Base-by-base conservation (phyloP, 306 rosid genomes). In the Malus sylvestris region DNA sequence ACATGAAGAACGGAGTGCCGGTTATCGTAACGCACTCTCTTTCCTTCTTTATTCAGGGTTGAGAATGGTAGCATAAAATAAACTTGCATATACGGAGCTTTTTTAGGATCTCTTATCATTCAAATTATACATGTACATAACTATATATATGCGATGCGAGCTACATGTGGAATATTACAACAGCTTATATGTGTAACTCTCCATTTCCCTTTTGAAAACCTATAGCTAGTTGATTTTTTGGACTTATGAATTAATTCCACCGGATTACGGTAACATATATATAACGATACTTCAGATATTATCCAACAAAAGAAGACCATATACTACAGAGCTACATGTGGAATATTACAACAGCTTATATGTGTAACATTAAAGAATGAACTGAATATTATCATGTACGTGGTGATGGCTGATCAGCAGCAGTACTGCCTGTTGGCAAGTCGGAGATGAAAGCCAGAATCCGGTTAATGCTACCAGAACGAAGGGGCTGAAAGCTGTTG, bases 381-480 rank as follows among this genome's bases (percentile, higher is more conserved):
- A 59, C 15, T 59, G 32, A n/a, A 22, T 59, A 59, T 59, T 25
- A 23, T 23, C 64, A 64, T 60, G 35, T 4, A 3, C 46, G 59
- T n/a, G 63, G 30, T 10, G 63, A 49, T 12, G 51, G 49, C 35
- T 18, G 72, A 64, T 75, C 63, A 18, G 6, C 49, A 3, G 68
- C 15, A 9, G 67, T n/a, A 5, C 42, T 30, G 4, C 68, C 35
- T 3, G 35, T 10, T 1, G 75, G 79, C 27, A 46, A 32, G 63
- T 80, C 83, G 6, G 83, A 80, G 75, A 74, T 22, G 44, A 79
- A 67, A 11, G 75, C 83, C 12, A 80, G 32, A 35, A 80, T 68
- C 2, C 71, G 49, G 51, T 33, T 68, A 51, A 74, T 74, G 35
- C 58, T 74, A 53, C 71, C 72, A 57, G 83, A 80, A 19, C 59